phyloP scores from a whole-genome alignment of 352 stramenopile species.

The Aphanomyces stellatus region DNA sequence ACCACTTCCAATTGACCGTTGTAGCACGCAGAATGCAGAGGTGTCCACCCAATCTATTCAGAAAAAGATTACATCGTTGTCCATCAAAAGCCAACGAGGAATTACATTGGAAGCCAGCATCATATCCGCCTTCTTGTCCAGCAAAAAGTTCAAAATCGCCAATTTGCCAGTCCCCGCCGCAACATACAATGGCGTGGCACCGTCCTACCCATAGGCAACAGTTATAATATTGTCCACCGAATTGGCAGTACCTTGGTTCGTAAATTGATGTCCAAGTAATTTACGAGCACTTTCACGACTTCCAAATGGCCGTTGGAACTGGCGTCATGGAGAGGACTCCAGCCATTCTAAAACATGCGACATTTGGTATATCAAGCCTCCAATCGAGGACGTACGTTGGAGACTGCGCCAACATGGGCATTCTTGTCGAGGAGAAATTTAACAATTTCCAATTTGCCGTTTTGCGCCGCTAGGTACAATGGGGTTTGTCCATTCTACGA shows the following conservation, averaged over 20 bases:
- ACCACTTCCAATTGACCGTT: background rate
- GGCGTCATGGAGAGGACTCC: background rate
- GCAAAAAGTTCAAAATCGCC: background rate
- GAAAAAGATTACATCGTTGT: background rate
- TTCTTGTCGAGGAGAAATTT: background rate
- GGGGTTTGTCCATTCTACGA: conserved; percentile 9
- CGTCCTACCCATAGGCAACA: background rate
- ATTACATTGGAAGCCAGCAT: background rate
- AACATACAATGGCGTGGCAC: conserved; percentile 2
- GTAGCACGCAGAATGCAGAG: background rate
- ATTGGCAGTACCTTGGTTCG: conserved; percentile 4
- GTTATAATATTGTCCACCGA: background rate
- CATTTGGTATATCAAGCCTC: background rate
- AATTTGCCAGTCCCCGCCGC: background rate
- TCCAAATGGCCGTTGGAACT: conserved; percentile 1
- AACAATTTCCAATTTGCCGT: conserved; percentile 4
- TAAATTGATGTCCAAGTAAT: background rate
- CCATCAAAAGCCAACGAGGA: background rate
- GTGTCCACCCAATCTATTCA: conserved; percentile 10
- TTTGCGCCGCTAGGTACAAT: conserved; percentile 3
- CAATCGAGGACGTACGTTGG: background rate
- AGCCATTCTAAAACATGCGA: conserved; percentile 6
- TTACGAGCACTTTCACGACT: background rate
- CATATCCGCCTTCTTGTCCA: background rate
- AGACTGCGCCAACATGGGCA: background rate